phyloP scores from a whole-genome alignment of 2,329 filamentous ascomycete genomes.

The Byssochlamys sp. region DNA sequence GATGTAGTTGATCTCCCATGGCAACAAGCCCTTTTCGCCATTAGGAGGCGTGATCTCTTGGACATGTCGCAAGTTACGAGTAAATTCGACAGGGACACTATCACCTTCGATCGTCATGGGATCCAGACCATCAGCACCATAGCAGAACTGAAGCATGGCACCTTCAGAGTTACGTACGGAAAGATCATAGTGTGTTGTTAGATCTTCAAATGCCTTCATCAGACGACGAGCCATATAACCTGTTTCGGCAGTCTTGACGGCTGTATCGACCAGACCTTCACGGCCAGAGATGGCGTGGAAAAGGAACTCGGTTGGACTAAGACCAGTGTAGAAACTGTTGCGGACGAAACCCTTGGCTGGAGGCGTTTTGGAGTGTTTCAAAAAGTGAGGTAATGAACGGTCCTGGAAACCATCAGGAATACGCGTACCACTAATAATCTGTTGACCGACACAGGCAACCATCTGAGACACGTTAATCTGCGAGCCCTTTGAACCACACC shows the following conservation, averaged over 20 bases:
- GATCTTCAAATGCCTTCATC: constrained; percentile 95
- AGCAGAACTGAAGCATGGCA: constrained; percentile 94
- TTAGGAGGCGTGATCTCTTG: too few species aligned
- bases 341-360: constrained; percentile 91
- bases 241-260: constrained; percentile 96
- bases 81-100: too few species aligned
- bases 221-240: constrained; percentile 96
- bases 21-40: too few species aligned
- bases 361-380: constrained; percentile 84
- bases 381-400: constrained; percentile 85
- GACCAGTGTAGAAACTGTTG: constrained; percentile 92
- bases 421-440: constrained; percentile 89
- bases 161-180: constrained; percentile 86
- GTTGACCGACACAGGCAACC: constrained; percentile 93
- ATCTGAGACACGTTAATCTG: constrained; percentile 98
- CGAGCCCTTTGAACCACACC: constrained; percentile 91
- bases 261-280: constrained; percentile 96
- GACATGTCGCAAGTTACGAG: too few species aligned
- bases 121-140: constrained; percentile 95
- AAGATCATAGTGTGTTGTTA: constrained; percentile 86
- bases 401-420: constrained; percentile 95
- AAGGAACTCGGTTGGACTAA: constrained; percentile 83
- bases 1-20: too few species aligned
- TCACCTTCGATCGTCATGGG: too few species aligned
- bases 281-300: constrained; percentile 97